Conservation (phyloP, 148 eudicot species). For the Limonium bicolor region DNA sequence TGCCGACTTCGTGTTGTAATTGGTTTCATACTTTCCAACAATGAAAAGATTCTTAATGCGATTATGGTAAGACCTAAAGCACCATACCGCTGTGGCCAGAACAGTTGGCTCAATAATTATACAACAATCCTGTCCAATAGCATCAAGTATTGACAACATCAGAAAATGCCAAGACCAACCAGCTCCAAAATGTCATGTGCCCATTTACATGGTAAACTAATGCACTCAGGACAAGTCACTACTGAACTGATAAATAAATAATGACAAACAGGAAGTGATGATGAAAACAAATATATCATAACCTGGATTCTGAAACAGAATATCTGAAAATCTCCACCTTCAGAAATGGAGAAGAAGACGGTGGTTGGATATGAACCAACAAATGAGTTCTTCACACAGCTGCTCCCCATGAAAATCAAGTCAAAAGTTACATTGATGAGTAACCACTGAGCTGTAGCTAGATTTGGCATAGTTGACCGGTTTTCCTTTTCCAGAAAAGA, state of each 20-base stretch:
- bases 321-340: slow-evolving; percentile 41
- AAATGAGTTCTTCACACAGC: slow-evolving; percentile 39
- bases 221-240: background rate
- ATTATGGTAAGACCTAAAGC: slow-evolving; percentile 26
- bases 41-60: slow-evolving; percentile 24
- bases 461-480: slow-evolving; percentile 11
- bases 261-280: background rate
- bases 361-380: slow-evolving; percentile 20
- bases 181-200: too few relatives aligned
- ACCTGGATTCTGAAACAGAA: slow-evolving; percentile 56
- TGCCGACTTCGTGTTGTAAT: slow-evolving; percentile 13
- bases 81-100: slow-evolving; percentile 26
- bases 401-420: slow-evolving; percentile 32
- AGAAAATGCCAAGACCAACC: background rate
- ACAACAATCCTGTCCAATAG: slow-evolving; percentile 64
- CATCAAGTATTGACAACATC: slow-evolving; percentile 7
- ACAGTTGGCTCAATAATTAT: slow-evolving; percentile 42
- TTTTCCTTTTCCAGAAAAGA: slow-evolving; percentile 7
- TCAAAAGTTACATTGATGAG: slow-evolving; percentile 17
- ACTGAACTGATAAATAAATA: slow-evolving; percentile 4
- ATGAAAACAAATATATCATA: background rate
- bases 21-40: slow-evolving; percentile 12
- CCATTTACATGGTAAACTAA: too few relatives aligned
- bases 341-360: slow-evolving; percentile 30
- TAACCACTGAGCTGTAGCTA: slow-evolving; percentile 23